Percentiles rank a stretch among this genome's conserved stretches.
phyloP scores from a whole-genome alignment of 1,284 basidiomycete genomes.

The Paramarasmius palmivorus region DNA sequence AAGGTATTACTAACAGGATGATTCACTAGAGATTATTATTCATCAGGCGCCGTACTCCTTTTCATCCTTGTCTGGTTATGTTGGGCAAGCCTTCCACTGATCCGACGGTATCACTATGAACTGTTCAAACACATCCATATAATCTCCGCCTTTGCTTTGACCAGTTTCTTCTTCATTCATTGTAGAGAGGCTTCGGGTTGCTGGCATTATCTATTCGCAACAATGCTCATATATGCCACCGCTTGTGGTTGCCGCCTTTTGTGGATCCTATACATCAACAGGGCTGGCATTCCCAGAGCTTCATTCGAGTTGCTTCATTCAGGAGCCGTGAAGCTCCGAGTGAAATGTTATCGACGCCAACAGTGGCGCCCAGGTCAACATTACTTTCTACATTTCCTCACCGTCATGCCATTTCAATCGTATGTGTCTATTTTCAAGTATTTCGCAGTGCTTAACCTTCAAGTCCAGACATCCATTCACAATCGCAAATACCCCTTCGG shows the following conservation, averaged over 20 bases:
- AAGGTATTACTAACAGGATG: too few relatives aligned
- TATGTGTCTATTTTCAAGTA: neutral
- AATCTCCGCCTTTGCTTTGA: neutral
- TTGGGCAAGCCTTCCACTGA: slow-evolving; percentile 1
- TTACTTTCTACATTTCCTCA: neutral
- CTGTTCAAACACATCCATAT: slow-evolving; percentile 1
- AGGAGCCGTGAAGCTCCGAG: neutral
- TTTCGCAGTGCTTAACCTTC: neutral
- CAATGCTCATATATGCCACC: neutral
- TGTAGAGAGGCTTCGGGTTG: neutral
- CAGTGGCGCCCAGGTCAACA: slow-evolving; percentile 1
- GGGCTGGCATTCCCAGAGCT: neutral
- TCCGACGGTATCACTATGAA: neutral
- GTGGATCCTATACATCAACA: neutral
- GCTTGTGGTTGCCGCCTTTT: neutral
- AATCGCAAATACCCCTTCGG: neutral
- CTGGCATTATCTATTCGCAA: neutral
- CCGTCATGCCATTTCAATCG: slow-evolving; percentile 1
- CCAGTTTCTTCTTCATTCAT: slow-evolving; percentile 1
- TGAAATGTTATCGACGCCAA: neutral
- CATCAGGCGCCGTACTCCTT: slow-evolving; percentile 1
- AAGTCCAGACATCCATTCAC: neutral
- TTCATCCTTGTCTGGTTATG: slow-evolving; percentile 1
- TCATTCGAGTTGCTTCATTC: neutral
- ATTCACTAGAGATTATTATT: slow-evolving; percentile 1